These are phyloP conservation scores for Choricystis sp. DNA, from an alignment of 139 green algal genomes.

Conservation along the genomic window DNA sequence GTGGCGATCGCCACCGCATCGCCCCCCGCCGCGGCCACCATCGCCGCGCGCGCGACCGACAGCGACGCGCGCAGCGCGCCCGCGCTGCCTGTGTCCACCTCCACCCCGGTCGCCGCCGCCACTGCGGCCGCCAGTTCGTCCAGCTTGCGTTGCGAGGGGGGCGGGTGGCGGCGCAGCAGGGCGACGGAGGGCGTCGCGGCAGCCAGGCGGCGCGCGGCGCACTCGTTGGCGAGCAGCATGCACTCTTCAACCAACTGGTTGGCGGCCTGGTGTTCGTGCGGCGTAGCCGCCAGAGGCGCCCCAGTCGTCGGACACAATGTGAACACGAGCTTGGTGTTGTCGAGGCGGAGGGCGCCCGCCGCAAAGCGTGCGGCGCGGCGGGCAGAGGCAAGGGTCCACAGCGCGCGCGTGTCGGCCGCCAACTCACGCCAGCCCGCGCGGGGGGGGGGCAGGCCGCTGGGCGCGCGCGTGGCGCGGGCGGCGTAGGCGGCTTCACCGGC, in stretches of 20 bases:
- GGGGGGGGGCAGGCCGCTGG: neutral
- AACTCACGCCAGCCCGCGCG: conserved; percentile 25
- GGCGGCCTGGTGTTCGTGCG: conserved; percentile 25
- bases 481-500: neutral
- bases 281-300: neutral
- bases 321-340: conserved; percentile 68
- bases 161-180: conserved; percentile 49
- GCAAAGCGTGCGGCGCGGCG: conserved; percentile 31
- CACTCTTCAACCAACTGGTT: conserved; percentile 95
- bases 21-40: conserved; percentile 10
- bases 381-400: conserved; percentile 43
- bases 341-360: conserved; percentile 52
- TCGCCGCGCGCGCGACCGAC: conserved; percentile 18
- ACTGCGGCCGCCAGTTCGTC: conserved; percentile 22
- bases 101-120: conserved; percentile 13
- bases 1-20: conserved; percentile 9
- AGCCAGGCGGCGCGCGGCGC: conserved; percentile 55
- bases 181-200: conserved; percentile 40
- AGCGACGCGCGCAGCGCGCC: conserved; percentile 26
- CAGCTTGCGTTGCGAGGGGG: conserved; percentile 43
- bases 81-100: conserved; percentile 32
- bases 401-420: conserved; percentile 33
- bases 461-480: neutral
- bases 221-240: conserved; percentile 93
- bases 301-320: conserved; percentile 29